These are phyloP conservation scores for Quercus ilex DNA, from an alignment of 306 rosid genomes.

Conservation along the genomic window DNA sequence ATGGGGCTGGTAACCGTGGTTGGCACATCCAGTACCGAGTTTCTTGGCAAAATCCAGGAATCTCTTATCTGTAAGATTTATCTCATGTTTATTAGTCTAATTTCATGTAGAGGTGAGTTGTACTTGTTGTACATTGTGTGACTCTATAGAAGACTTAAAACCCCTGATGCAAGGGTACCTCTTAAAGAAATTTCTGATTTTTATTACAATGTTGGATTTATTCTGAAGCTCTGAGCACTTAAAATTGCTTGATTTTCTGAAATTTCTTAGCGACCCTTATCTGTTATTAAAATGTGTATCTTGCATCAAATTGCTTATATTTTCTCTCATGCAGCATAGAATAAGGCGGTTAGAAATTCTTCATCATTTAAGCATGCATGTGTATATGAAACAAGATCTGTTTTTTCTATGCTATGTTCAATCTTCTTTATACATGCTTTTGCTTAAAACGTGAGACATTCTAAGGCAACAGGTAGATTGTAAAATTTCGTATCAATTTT, in stretches of 20 bases:
- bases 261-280: conserved; percentile 13
- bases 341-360: neutral
- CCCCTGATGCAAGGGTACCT: conserved; percentile 28
- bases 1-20: conserved; percentile 29
- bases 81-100: conserved; percentile 27
- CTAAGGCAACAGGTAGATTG: neutral
- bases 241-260: conserved; percentile 19
- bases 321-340: neutral
- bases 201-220: conserved; percentile 31
- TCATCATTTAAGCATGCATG: neutral
- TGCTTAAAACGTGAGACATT: neutral
- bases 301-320: conserved; percentile 18
- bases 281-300: conserved; percentile 21
- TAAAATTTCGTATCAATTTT: neutral
- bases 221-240: conserved; percentile 32
- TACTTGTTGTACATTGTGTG: conserved; percentile 51
- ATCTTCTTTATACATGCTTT: neutral
- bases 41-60: conserved; percentile 29
- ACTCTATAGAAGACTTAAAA: conserved; percentile 43
- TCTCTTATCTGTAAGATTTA: conserved; percentile 31
- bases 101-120: conserved; percentile 47
- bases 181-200: conserved; percentile 33
- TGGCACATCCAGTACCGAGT: conserved; percentile 33
- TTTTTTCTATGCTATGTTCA: too few relatives aligned
- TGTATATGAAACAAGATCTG: neutral